These are phyloP conservation scores for Fraxinus platypoda DNA, from an alignment of 305 asterid species.

Conservation along the genomic window DNA sequence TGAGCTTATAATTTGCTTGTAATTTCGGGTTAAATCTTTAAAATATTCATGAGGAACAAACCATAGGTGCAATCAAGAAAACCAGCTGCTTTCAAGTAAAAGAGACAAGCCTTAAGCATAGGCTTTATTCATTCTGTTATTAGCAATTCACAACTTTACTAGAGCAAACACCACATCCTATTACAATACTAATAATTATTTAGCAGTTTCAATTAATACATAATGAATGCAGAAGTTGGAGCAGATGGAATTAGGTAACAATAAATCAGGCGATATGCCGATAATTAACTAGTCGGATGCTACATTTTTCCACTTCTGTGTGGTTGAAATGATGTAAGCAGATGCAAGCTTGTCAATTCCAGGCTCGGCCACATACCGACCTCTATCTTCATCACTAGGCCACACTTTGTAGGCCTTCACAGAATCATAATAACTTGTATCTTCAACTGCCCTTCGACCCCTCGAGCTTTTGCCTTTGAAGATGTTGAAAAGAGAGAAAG, in stretches of 20 bases:
- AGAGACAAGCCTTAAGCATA: neutral
- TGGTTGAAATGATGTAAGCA: slow-evolving; percentile 45
- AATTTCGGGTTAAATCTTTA: too few relatives aligned
- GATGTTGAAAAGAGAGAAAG: slow-evolving; percentile 37
- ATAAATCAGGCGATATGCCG: slow-evolving; percentile 8
- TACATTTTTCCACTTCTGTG: slow-evolving; percentile 48
- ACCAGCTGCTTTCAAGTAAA: neutral
- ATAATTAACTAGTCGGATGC: slow-evolving; percentile 25
- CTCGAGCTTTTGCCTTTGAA: slow-evolving; percentile 36
- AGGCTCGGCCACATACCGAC: slow-evolving; percentile 72
- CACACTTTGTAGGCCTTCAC: slow-evolving; percentile 62
- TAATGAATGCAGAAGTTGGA: neutral
- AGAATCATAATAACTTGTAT: slow-evolving; percentile 29
- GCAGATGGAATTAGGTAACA: neutral
- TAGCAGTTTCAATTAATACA: neutral
- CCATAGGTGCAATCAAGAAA: neutral
- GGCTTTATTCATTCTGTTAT: slow-evolving; percentile 26
- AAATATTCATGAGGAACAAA: neutral
- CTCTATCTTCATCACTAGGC: slow-evolving; percentile 74
- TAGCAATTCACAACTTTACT: slow-evolving; percentile 21
- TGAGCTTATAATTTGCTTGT: neutral
- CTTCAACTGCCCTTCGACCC: slow-evolving; percentile 21
- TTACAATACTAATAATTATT: neutral
- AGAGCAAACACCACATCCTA: neutral
- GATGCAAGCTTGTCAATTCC: slow-evolving; percentile 59